Evolutionary conservation across 306 rosid genomes (phyloP).

Genomic region (Mucuna pruriens): DNA sequence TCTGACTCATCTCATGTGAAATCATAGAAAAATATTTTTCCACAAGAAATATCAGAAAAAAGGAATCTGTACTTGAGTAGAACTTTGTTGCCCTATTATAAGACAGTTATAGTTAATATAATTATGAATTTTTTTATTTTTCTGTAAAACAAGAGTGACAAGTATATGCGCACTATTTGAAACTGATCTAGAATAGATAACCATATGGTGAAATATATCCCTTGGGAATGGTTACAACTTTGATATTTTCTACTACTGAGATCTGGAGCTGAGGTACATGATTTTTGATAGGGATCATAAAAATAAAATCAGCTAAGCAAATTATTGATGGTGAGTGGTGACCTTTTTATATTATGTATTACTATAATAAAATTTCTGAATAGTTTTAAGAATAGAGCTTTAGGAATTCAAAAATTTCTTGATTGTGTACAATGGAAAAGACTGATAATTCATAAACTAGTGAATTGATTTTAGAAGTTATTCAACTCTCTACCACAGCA

Average conservation of each 20-base stretch:
- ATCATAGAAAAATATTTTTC: conserved; percentile 3
- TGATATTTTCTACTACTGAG: not conserved
- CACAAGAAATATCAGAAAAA: conserved; percentile 13
- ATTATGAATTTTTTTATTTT: not conserved
- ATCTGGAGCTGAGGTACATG: not conserved
- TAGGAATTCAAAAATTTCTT: not conserved
- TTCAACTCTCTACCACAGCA: not conserved
- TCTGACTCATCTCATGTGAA: not conserved
- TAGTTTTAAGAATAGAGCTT: not conserved
- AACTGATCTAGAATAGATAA: not conserved
- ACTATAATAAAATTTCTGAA: not conserved
- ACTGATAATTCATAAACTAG: not conserved
- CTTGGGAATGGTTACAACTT: not conserved
- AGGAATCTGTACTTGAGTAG: conserved; percentile 3
- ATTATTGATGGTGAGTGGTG: not conserved
- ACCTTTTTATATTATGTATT: not conserved
- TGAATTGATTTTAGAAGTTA: not conserved
- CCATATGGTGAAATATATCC: not conserved
- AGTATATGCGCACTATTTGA: not conserved
- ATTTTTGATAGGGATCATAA: not conserved
- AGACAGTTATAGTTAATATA: conserved; percentile 4
- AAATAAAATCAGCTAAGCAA: not conserved
- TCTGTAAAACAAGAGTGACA: not conserved
- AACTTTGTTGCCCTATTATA: not conserved
- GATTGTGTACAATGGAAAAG: not conserved